phyloP scores from a whole-genome alignment of 2,329 filamentous ascomycete genomes.

The Didymella lethalis region DNA sequence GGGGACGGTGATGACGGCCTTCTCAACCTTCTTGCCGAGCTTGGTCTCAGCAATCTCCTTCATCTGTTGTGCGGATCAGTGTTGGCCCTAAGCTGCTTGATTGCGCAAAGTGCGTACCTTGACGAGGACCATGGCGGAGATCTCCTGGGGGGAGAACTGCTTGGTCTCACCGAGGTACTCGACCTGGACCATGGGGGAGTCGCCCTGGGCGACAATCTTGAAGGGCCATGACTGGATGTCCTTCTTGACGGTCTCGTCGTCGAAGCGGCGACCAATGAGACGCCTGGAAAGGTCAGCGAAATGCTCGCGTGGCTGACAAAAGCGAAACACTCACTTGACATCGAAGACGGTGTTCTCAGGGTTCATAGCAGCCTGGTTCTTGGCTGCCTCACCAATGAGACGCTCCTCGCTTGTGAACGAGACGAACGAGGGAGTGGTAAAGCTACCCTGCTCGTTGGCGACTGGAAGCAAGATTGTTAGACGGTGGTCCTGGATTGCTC shows the following conservation, averaged over 20 bases:
- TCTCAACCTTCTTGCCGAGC: slow-evolving; percentile 98
- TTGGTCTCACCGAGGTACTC: slow-evolving; percentile 95
- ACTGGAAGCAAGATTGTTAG: slow-evolving; percentile 59
- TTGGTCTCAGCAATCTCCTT: slow-evolving; percentile 99
- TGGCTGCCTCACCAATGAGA: slow-evolving; percentile 98
- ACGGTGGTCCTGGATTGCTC: slow-evolving; percentile 12
- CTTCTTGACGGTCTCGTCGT: slow-evolving; percentile 97
- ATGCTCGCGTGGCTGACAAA: slow-evolving; percentile 1
- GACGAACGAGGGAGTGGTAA: slow-evolving; percentile 98
- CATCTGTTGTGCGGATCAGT: slow-evolving; percentile 70
- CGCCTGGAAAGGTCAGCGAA: slow-evolving; percentile 68
- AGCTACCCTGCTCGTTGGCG: slow-evolving; percentile 99
- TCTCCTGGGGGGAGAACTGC: slow-evolving; percentile 97
- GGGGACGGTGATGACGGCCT: slow-evolving; percentile 98
- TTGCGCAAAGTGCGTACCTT: slow-evolving; percentile 69
- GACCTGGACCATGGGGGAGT: slow-evolving; percentile 91
- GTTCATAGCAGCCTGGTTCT: slow-evolving; percentile 99
- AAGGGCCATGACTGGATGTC: slow-evolving; percentile 99
- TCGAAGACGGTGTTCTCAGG: slow-evolving; percentile 98
- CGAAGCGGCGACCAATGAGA: slow-evolving; percentile 94
- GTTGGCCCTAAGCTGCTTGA: neutral
- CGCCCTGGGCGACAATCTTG: slow-evolving; percentile 91
- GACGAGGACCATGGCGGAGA: slow-evolving; percentile 97
- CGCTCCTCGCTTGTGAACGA: slow-evolving; percentile 99
- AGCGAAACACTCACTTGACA: slow-evolving; percentile 79